Evolutionary conservation across 331 rosid species (phyloP), one percentile per base, ranked within the genome.

Genomic region (Rosa hybrid): DNA sequence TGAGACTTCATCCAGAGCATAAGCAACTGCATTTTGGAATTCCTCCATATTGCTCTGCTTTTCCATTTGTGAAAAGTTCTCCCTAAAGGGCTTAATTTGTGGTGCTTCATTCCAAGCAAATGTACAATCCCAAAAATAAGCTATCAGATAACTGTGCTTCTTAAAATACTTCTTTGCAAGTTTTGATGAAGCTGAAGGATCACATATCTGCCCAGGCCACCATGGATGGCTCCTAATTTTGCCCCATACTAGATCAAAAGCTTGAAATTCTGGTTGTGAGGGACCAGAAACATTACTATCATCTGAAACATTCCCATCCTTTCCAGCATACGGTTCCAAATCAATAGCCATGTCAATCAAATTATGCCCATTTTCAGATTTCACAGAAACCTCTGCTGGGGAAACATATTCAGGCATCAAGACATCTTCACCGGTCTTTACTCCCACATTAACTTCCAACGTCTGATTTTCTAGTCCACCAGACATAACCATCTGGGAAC

Each of bases 201-300:
- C 94, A 84, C 84, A 88, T 27, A 95, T 90, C 89, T 90, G 98
- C 68, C 98, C 98, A 27, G 98, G 98, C 98, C 98, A 95, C 98
- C 98, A 95, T 45, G 98, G 98, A 89, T 91, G 94, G 34, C 97
- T 90, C 73, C 83, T 88, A 65, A 95, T 92, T 81, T 90, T 95
- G 76, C 96, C 97, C 98, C 98, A 92, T 42, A 92, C 92, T 54
- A 95, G 82, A 84, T 95, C 98, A 42, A 89, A 84, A 11, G 63
- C 83, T 74, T 71, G 18, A 20, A 83, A 88, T 74, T 84, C 85
- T 21, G 27, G 74, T 56, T 80, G 84, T 2, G 87, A 78, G 77
- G 62, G 79, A 65, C 71, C 44, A 9, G 89, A 54, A 68, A 25
- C 78, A 39, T 72, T 25, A 68, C 20, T 20, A n/a, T 71, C 85